phyloP scores from a whole-genome alignment of 345 rosid species.

The Gynandropsis gynandra region DNA sequence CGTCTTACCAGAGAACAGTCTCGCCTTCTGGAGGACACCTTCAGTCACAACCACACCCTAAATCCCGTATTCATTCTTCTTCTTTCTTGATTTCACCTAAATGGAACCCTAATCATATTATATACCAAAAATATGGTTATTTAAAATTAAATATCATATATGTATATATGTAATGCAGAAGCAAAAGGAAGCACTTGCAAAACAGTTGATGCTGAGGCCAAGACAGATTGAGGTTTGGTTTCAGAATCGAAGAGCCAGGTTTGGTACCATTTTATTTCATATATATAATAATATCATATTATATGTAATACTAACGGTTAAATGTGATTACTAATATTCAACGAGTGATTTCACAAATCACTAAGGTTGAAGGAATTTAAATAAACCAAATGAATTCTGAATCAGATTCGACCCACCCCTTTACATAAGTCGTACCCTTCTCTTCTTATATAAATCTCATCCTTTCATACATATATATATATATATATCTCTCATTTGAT shows the following conservation, averaged over 20 bases:
- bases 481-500: neutral
- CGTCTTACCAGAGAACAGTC: slow-evolving; percentile 89
- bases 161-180: slow-evolving; percentile 39
- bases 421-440: slow-evolving; percentile 34
- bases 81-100: neutral
- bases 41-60: slow-evolving; percentile 79
- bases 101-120: too few species aligned
- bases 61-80: slow-evolving; percentile 44
- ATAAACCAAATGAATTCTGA: slow-evolving; percentile 24
- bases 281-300: slow-evolving; percentile 2
- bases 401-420: slow-evolving; percentile 35
- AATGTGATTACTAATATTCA: slow-evolving; percentile 14
- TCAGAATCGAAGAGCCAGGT: slow-evolving; percentile 99
- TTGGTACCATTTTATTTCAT: slow-evolving; percentile 18
- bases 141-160: neutral
- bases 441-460: slow-evolving; percentile 25
- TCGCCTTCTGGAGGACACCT: slow-evolving; percentile 93
- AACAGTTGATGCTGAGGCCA: slow-evolving; percentile 70
- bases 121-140: neutral
- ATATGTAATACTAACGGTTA: slow-evolving; percentile 11
- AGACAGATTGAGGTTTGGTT: slow-evolving; percentile 99
- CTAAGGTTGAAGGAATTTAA: slow-evolving; percentile 31
- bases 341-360: slow-evolving; percentile 16
- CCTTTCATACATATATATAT: slow-evolving; percentile 21
- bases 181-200: slow-evolving; percentile 85